Conservation (phyloP, 805 yeast species). For the Huiozyma naganishii region DNA sequence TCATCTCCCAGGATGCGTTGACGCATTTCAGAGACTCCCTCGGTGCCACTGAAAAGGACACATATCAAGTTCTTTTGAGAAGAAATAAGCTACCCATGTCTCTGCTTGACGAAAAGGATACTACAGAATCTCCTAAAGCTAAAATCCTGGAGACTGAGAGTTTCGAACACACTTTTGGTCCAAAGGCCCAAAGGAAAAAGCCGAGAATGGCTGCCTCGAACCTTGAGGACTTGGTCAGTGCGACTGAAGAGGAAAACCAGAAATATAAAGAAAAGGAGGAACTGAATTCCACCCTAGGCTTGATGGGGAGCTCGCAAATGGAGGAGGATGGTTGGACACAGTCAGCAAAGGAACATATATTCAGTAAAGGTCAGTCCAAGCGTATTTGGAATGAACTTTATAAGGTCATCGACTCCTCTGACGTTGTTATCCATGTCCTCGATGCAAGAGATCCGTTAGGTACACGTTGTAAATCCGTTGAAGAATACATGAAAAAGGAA, state of each 20-base stretch:
- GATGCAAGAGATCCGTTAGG: slow-evolving; percentile 98
- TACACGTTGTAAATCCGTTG: slow-evolving; percentile 87
- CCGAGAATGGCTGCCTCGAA: slow-evolving; percentile 71
- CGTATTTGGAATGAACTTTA: slow-evolving; percentile 97
- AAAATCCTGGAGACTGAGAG: slow-evolving; percentile 84
- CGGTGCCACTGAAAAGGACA: slow-evolving; percentile 72
- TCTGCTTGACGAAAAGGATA: slow-evolving; percentile 74
- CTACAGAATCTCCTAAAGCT: slow-evolving; percentile 64
- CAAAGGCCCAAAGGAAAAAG: slow-evolving; percentile 86
- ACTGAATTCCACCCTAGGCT: slow-evolving; percentile 61
- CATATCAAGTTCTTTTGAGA: slow-evolving; percentile 75
- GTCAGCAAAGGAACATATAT: slow-evolving; percentile 91
- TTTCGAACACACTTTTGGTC: slow-evolving; percentile 77
- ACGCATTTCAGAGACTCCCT: slow-evolving; percentile 89
- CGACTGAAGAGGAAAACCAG: slow-evolving; percentile 46
- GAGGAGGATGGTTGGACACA: slow-evolving; percentile 73
- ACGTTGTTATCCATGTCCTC: slow-evolving; percentile 89
- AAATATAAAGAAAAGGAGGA: slow-evolving; percentile 67
- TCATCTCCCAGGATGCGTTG: slow-evolving; percentile 92
- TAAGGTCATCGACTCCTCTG: slow-evolving; percentile 95
- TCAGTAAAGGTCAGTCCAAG: slow-evolving; percentile 94
- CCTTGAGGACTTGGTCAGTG: slow-evolving; percentile 64
- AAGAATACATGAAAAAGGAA: slow-evolving; percentile 84
- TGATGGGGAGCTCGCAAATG: slow-evolving; percentile 56
- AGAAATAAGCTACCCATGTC: slow-evolving; percentile 96